A percentile compares a stretch with the other conserved stretches of the same genome.
phyloP scores from a whole-genome alignment of 2,329 filamentous ascomycete genomes.

The Fusarium solani-melongenae region DNA sequence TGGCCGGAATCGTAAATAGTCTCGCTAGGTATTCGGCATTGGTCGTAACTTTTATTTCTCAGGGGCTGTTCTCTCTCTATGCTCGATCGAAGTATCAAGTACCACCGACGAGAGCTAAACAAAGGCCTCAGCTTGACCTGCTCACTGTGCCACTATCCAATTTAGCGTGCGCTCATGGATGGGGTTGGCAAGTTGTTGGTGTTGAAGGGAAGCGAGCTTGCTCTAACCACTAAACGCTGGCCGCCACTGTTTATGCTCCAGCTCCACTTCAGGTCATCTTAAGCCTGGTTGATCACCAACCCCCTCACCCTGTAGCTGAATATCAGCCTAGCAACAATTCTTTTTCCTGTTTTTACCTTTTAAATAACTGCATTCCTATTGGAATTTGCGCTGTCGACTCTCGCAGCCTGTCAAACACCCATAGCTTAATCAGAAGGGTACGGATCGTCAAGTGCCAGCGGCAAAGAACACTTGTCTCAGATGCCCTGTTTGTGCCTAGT shows the following conservation, averaged over 20 bases:
- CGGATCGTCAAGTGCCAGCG: not conserved
- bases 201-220: not conserved
- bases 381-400: not conserved
- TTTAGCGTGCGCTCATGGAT: not conserved
- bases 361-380: not conserved
- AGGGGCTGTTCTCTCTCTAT: not conserved
- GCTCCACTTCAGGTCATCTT: not conserved
- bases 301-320: not conserved
- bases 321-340: not conserved
- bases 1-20: not conserved
- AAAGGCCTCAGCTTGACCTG: not conserved
- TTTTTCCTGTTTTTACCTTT: not conserved
- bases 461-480: not conserved
- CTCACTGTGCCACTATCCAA: not conserved
- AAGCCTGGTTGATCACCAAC: not conserved
- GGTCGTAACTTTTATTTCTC: not conserved
- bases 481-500: not conserved
- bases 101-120: not conserved
- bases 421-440: not conserved
- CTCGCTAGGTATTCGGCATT: not conserved
- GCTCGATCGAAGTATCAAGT: not conserved
- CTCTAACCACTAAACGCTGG: not conserved
- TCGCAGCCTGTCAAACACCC: too few species aligned
- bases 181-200: not conserved
- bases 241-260: not conserved